Percentiles rank a stretch among this genome's conserved stretches.
Conservation (phyloP, 495 filamentous ascomycete genomes). For the Tricharina praecox region DNA sequence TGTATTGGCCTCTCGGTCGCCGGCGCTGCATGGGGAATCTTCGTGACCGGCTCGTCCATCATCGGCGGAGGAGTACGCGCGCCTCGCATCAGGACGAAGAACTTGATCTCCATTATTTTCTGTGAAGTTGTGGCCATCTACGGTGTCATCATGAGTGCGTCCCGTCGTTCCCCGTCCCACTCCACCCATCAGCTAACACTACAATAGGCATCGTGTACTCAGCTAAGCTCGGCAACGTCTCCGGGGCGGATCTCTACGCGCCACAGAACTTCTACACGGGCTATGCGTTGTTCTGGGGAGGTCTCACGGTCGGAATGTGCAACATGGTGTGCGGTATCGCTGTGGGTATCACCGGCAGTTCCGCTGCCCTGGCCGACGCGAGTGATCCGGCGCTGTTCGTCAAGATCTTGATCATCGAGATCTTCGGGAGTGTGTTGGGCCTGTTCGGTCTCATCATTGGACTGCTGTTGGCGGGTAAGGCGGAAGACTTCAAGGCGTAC, state of each 20-base stretch:
- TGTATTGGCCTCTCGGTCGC: slow-evolving; percentile 93
- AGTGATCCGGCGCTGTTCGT: slow-evolving; percentile 92
- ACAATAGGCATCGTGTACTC: slow-evolving; percentile 64
- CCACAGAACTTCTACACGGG: slow-evolving; percentile 79
- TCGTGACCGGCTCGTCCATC: slow-evolving; percentile 97
- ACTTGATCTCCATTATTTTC: slow-evolving; percentile 99
- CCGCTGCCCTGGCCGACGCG: slow-evolving; percentile 89
- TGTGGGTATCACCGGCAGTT: slow-evolving; percentile 94
- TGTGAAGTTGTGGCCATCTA: slow-evolving; percentile 99
- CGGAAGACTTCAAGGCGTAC: slow-evolving; percentile 43
- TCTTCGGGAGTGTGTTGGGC: slow-evolving; percentile 95
- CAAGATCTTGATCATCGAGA: slow-evolving; percentile 97
- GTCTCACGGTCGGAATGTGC: slow-evolving; percentile 81
- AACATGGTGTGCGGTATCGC: slow-evolving; percentile 92
- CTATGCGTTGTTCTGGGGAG: slow-evolving; percentile 89
- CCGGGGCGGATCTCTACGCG: slow-evolving; percentile 39
- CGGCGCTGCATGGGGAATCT: slow-evolving; percentile 97
- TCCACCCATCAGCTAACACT: not conserved
- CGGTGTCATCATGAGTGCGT: slow-evolving; percentile 83
- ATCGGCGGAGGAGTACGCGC: slow-evolving; percentile 91
- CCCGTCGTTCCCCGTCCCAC: not conserved
- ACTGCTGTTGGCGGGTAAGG: slow-evolving; percentile 68
- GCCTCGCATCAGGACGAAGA: slow-evolving; percentile 95
- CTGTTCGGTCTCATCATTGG: slow-evolving; percentile 97
- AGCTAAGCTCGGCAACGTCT: slow-evolving; percentile 46